Evolutionary conservation across 768 basidiomycete genomes (phyloP).

Genomic region (Serendipita vermifera): DNA sequence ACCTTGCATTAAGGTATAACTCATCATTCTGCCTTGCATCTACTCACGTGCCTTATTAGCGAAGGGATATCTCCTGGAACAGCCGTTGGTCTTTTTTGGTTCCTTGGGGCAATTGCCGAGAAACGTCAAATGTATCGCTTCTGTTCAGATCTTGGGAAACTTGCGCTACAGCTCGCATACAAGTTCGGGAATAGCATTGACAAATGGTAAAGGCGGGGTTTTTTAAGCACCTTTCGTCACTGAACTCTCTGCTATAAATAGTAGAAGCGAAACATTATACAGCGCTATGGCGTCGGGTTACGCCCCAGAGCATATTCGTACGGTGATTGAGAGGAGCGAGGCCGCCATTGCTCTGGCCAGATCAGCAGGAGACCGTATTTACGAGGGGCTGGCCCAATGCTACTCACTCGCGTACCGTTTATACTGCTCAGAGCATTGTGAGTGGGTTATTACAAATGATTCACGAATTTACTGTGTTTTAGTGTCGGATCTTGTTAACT

Average conservation of each 20-base stretch:
- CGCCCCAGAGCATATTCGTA: conserved; percentile 1
- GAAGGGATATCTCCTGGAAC: conserved; percentile 58
- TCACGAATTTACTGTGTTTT: background rate
- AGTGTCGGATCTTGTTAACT: conserved; percentile 6
- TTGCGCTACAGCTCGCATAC: conserved; percentile 56
- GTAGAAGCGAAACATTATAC: conserved; percentile 42
- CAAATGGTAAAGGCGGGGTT: conserved; percentile 40
- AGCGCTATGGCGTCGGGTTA: conserved; percentile 15
- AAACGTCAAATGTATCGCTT: conserved; percentile 51
- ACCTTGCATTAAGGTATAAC: too few relatives aligned
- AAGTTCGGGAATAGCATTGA: conserved; percentile 44
- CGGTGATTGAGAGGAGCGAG: background rate
- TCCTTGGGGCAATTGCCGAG: conserved; percentile 51
- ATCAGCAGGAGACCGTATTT: background rate
- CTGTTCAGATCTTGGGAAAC: conserved; percentile 50
- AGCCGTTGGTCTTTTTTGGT: conserved; percentile 62
- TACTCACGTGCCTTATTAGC: conserved; percentile 28
- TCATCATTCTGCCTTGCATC: conserved; percentile 51
- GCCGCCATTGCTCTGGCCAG: background rate
- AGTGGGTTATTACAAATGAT: background rate
- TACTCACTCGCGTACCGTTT: background rate
- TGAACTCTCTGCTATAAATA: conserved; percentile 19
- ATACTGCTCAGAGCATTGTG: conserved; percentile 7
- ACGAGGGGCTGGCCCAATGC: conserved; percentile 4
- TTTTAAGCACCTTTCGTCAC: conserved; percentile 7